Base-by-base conservation (phyloP, 2,329 filamentous ascomycete genomes). In the Hymenoscyphus scutula region DNA sequence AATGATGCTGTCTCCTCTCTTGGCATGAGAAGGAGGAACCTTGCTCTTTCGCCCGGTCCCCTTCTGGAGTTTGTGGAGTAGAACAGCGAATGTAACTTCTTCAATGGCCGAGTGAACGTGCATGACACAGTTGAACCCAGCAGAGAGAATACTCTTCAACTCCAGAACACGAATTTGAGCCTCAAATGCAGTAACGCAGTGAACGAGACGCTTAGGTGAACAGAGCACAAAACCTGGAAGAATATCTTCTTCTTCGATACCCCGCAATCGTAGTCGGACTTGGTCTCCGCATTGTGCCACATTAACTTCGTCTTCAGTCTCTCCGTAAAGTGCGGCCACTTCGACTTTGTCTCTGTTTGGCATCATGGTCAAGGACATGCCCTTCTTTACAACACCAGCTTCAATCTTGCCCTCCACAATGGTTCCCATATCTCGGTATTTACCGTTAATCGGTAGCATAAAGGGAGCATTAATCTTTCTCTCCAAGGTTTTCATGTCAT, bases 351-450 rank as follows among this genome's bases (percentile, higher is more conserved):
- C 88, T 74, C 88, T 89, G 78, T 96, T 97, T 54, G 95, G 95
- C 95, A 99, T 99, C 89, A 99, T 92, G 63, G 96, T 79, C 73
- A 96, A 86, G 65, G 79, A 87, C 79, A 89, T 88, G 65, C 89
- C 89, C 84, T 98, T 98, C 82, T 95, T 95, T 76, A 96, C 83
- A 55, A 97, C 90, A 75, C 92, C 94, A 19, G 93, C 90, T 78
- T 99, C 95, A 68, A 99, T 90, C 83, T 97, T 97, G 69, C 95
- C 95, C 80, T 99, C 96, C 51, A 97, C 86, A 85, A 99, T 92
- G 65, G 95, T 99, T 72, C 95, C 95, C 84, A 99, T 89, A 75
- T 99, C 96, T 71, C 90, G 87, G 81, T 98, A 99, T 80, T 99
- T 99, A 77, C 91, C 92, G 67, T 90, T 91, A 68, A 99, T 84